Evolutionary conservation across 805 yeast species (phyloP).

Genomic region (Zygoascus tannicola): DNA sequence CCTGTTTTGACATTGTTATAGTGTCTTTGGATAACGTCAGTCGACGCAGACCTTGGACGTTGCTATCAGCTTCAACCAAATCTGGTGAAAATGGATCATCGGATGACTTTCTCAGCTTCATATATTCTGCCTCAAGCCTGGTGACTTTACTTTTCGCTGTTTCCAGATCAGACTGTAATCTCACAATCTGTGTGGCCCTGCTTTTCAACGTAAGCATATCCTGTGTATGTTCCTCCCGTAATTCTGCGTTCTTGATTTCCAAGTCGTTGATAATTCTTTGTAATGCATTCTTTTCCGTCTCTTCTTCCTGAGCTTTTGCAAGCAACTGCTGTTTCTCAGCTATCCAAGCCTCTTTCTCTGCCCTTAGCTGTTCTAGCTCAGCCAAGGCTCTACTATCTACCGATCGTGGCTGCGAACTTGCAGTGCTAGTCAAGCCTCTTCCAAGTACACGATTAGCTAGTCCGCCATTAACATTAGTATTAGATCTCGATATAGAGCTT

Average conservation of each 20-base stretch:
- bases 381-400: conserved; percentile 4
- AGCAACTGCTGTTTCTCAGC: conserved; percentile 27
- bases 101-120: background rate
- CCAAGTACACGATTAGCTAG: conserved; percentile 4
- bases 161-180: conserved; percentile 56
- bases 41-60: conserved; percentile 1
- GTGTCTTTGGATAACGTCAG: background rate
- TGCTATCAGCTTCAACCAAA: background rate
- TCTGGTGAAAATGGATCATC: background rate
- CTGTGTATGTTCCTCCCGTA: conserved; percentile 32
- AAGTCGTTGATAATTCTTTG: conserved; percentile 30
- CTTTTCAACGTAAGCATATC: conserved; percentile 47
- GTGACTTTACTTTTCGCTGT: conserved; percentile 42
- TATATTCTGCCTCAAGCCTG: conserved; percentile 43
- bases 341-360: conserved; percentile 45
- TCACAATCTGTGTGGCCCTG: conserved; percentile 56
- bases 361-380: conserved; percentile 43
- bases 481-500: background rate
- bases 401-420: background rate
- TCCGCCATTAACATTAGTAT: background rate
- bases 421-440: background rate
- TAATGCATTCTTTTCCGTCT: conserved; percentile 26
- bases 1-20: background rate
- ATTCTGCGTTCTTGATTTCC: conserved; percentile 20
- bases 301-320: conserved; percentile 25